Percentiles rank a stretch among this genome's conserved stretches.
phyloP scores from a whole-genome alignment of 352 stramenopile genomes.

The Globisporangium nodosum region DNA sequence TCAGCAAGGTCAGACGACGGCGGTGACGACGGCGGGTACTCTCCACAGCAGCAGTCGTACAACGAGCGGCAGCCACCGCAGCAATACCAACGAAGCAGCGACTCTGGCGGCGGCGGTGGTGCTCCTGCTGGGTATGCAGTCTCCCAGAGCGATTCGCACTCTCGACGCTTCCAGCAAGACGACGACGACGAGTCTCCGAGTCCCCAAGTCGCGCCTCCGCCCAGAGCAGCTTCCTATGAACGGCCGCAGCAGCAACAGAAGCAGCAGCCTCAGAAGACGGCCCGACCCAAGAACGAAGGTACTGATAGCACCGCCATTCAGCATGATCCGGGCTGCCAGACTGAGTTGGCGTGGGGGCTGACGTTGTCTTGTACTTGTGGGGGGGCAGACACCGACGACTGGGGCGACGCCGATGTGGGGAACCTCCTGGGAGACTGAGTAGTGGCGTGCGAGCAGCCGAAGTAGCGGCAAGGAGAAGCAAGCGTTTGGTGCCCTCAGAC shows the following conservation, averaged over 20 bases:
- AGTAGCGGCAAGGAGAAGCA: background rate
- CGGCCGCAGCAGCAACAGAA: slow-evolving; percentile 18
- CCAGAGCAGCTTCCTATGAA: slow-evolving; percentile 26
- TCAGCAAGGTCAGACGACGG: slow-evolving; percentile 26
- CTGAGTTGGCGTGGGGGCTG: slow-evolving; percentile 10
- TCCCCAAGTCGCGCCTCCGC: slow-evolving; percentile 35
- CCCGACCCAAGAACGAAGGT: slow-evolving; percentile 54
- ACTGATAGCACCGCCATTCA: slow-evolving; percentile 17
- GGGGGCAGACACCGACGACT: slow-evolving; percentile 61
- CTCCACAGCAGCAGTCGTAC: slow-evolving; percentile 24
- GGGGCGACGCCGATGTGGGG: slow-evolving; percentile 71
- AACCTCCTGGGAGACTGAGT: slow-evolving; percentile 63
- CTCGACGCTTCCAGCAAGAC: slow-evolving; percentile 21
- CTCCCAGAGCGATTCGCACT: slow-evolving; percentile 5
- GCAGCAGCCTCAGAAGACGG: slow-evolving; percentile 25
- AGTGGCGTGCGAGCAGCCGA: background rate
- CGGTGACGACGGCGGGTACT: slow-evolving; percentile 16
- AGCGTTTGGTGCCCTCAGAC: background rate
- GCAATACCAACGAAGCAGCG: slow-evolving; percentile 23
- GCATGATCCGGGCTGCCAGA: slow-evolving; percentile 4
- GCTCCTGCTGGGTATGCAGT: background rate
- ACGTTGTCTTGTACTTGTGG: slow-evolving; percentile 10
- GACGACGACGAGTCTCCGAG: slow-evolving; percentile 18
- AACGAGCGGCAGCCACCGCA: slow-evolving; percentile 21
- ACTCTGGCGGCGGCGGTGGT: slow-evolving; percentile 7